Conservation (phyloP, 2,329 filamentous ascomycete genomes). For the Penicillium sp. region DNA sequence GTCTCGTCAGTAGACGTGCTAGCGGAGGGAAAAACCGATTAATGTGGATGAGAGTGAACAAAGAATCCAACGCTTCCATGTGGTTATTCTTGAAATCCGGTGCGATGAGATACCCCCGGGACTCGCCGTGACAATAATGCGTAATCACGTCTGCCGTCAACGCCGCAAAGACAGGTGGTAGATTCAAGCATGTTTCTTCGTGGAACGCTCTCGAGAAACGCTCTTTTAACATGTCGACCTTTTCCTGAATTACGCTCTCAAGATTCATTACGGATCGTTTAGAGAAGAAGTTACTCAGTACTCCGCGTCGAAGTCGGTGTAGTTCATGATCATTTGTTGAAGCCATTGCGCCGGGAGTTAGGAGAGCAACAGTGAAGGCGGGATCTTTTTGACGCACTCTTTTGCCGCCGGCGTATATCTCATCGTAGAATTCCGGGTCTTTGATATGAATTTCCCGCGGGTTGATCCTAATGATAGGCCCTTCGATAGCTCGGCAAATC, state of each 20-base stretch:
- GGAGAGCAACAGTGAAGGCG: background rate
- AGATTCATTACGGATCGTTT: background rate
- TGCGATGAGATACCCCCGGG: conserved; percentile 12
- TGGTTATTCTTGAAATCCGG: conserved; percentile 12
- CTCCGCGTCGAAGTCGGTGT: background rate
- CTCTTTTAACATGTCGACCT: conserved; percentile 1
- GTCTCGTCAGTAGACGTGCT: background rate
- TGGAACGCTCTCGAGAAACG: background rate
- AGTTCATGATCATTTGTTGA: background rate
- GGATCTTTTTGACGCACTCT: background rate
- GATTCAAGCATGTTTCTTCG: conserved; percentile 2
- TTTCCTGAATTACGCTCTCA: background rate
- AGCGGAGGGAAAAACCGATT: conserved; percentile 16
- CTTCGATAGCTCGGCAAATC: background rate
- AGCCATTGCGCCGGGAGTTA: background rate
- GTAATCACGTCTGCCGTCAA: conserved; percentile 43
- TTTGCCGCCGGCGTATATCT: background rate
- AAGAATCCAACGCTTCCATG: conserved; percentile 6
- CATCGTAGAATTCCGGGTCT: background rate
- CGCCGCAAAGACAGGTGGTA: conserved; percentile 19
- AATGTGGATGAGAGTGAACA: conserved; percentile 11
- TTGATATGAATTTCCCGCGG: background rate
- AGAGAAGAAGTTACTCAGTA: background rate
- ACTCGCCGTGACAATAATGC: conserved; percentile 15
- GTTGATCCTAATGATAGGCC: conserved; percentile 1